These are phyloP conservation scores for Vaccinium darrowii DNA, from an alignment of 148 eudicot genomes.

Conservation along the genomic window DNA sequence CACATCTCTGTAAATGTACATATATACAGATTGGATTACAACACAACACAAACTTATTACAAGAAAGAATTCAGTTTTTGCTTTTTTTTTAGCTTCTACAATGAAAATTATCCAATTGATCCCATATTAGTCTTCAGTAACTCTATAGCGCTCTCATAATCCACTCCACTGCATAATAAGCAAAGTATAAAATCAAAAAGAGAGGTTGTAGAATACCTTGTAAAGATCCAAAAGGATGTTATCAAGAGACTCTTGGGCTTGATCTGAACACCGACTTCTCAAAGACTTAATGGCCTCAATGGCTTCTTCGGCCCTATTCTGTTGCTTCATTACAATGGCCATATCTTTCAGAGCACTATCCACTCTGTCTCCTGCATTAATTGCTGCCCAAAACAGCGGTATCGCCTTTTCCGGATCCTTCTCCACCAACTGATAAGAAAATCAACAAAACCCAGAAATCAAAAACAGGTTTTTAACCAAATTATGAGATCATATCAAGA, in stretches of 20 bases:
- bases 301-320: slow-evolving; percentile 90
- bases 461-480: not conserved
- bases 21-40: not conserved
- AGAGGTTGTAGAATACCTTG: slow-evolving; percentile 45
- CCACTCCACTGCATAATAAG: not conserved
- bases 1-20: slow-evolving; percentile 67
- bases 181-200: not conserved
- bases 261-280: slow-evolving; percentile 80
- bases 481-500: too few species aligned
- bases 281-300: slow-evolving; percentile 90
- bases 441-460: not conserved
- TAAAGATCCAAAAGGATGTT: slow-evolving; percentile 90
- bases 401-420: slow-evolving; percentile 98
- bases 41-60: not conserved
- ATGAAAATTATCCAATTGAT: not conserved
- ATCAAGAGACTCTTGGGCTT: slow-evolving; percentile 96
- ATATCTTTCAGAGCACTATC: slow-evolving; percentile 97
- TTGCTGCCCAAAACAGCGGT: slow-evolving; percentile 96
- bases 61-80: not conserved
- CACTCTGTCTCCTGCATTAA: slow-evolving; percentile 94
- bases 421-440: slow-evolving; percentile 67
- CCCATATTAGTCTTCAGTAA: not conserved
- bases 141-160: too few species aligned
- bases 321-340: slow-evolving; percentile 99
- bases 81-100: not conserved